Conservation (phyloP, 768 basidiomycete genomes). For the Suillus variegatus region DNA sequence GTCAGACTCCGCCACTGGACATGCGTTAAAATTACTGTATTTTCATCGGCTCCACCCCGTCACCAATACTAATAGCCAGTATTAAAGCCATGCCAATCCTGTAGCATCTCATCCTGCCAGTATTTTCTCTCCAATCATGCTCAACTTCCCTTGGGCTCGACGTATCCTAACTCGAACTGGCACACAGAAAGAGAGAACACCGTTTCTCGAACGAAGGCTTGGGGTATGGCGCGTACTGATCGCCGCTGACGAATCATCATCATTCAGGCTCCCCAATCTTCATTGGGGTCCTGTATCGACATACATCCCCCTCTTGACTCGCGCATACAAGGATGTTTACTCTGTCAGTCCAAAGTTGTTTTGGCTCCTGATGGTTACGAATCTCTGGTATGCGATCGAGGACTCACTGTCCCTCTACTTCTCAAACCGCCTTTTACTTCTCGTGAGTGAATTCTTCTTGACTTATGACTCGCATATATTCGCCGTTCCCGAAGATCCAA, state of each 20-base stretch:
- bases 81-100: neutral
- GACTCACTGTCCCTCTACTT: slow-evolving; percentile 22
- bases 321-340: slow-evolving; percentile 23
- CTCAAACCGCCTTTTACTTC: slow-evolving; percentile 23
- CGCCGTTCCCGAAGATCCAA: slow-evolving; percentile 20
- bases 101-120: neutral
- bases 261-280: slow-evolving; percentile 11
- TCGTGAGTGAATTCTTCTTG: slow-evolving; percentile 11
- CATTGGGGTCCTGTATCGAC: slow-evolving; percentile 10
- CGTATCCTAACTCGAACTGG: neutral
- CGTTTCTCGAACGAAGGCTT: slow-evolving; percentile 15
- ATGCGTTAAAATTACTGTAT: neutral
- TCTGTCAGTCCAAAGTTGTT: slow-evolving; percentile 25
- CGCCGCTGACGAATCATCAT: slow-evolving; percentile 10
- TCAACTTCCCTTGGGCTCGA: neutral
- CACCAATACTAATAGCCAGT: neutral
- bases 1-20: neutral
- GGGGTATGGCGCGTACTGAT: slow-evolving; percentile 29
- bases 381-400: slow-evolving; percentile 24
- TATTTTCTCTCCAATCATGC: neutral
- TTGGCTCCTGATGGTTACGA: slow-evolving; percentile 3
- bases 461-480: neutral
- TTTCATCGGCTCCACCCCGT: neutral
- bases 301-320: slow-evolving; percentile 12
- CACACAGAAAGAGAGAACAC: slow-evolving; percentile 1